Percentiles rank a stretch among this genome's conserved stretches.
Conservation (phyloP, 2,329 filamentous ascomycete genomes). For the Aspergillus fumigatus region DNA sequence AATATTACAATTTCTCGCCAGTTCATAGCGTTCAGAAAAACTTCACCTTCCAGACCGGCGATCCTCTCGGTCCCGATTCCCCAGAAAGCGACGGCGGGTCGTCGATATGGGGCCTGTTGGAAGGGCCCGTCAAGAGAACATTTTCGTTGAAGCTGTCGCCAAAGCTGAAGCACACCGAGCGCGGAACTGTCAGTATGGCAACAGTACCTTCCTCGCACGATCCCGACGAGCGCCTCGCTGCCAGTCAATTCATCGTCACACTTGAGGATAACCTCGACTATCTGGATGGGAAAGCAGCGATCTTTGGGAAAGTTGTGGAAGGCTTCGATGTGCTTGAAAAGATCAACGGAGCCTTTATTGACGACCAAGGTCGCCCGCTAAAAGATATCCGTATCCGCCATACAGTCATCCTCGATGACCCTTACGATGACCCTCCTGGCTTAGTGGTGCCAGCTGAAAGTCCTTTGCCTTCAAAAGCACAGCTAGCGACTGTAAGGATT, state of each 20-base stretch:
- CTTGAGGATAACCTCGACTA: constrained; percentile 85
- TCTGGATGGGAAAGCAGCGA: constrained; percentile 86
- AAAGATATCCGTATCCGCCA: constrained; percentile 95
- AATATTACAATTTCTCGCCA: constrained; percentile 98
- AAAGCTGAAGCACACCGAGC: constrained; percentile 82
- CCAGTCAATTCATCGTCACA: constrained; percentile 91
- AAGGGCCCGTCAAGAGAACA: constrained; percentile 65
- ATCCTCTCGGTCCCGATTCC: constrained; percentile 82
- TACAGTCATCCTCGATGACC: constrained; percentile 86
- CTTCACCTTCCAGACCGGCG: constrained; percentile 95
- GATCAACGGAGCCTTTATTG: constrained; percentile 84
- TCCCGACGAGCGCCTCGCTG: constrained; percentile 75
- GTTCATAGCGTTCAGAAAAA: constrained; percentile 88
- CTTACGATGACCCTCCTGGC: constrained; percentile 75
- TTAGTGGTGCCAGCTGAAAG: constrained; percentile 73
- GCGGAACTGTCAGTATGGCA: constrained; percentile 97
- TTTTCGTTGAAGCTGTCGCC: constrained; percentile 82
- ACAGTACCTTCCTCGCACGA: constrained; percentile 72
- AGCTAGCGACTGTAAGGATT: constrained; percentile 87
- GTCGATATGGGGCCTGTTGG: constrained; percentile 83
- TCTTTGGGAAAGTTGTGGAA: constrained; percentile 93
- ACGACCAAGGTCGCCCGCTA: constrained; percentile 78
- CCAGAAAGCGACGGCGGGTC: constrained; percentile 84
- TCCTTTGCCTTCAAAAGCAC: constrained; percentile 74
- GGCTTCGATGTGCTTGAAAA: constrained; percentile 92